Evolutionary conservation across 2,329 filamentous ascomycete species (phyloP).

Genomic region (Pseudocercospora fuligena): DNA sequence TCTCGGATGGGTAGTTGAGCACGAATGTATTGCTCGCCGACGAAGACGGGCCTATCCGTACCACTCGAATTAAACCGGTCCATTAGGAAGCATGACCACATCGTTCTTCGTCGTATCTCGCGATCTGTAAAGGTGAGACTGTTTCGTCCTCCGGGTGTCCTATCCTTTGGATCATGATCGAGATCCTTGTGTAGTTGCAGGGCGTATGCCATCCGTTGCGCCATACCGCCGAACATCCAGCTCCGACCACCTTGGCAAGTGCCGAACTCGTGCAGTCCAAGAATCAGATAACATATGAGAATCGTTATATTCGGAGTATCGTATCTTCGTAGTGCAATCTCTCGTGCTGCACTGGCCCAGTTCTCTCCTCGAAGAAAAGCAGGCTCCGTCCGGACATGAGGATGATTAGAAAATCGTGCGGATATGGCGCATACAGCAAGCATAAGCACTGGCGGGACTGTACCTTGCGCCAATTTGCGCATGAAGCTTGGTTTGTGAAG

Average conservation of each 20-base stretch:
- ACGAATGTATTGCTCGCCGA: conserved; percentile 84
- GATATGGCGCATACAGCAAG: conserved; percentile 94
- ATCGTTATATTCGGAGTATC: conserved; percentile 97
- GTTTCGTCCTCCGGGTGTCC: conserved; percentile 31
- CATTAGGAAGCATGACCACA: conserved; percentile 99
- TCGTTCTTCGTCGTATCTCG: conserved; percentile 88
- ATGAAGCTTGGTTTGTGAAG: conserved; percentile 98
- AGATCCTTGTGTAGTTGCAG: conserved; percentile 91
- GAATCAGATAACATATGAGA: conserved; percentile 82
- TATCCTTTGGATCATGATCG: conserved; percentile 63
- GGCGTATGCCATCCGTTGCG: conserved; percentile 95
- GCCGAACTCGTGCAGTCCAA: conserved; percentile 93
- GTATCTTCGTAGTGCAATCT: conserved; percentile 84
- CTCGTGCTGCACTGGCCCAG: conserved; percentile 85
- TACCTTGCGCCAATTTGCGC: conserved; percentile 78
- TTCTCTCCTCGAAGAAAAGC: conserved; percentile 87
- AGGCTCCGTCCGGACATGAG: conserved; percentile 74
- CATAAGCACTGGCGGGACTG: conserved; percentile 84
- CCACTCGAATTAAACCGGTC: conserved; percentile 97
- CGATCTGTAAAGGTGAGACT: conserved; percentile 79
- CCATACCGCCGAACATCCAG: conserved; percentile 94
- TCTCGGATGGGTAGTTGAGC: conserved; percentile 92
- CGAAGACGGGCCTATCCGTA: conserved; percentile 87
- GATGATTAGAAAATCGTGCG: conserved; percentile 92
- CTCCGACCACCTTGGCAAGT: conserved; percentile 95